These are phyloP conservation scores for Ascochyta pisi DNA, from an alignment of 2,329 filamentous ascomycete genomes.

Conservation along the genomic window DNA sequence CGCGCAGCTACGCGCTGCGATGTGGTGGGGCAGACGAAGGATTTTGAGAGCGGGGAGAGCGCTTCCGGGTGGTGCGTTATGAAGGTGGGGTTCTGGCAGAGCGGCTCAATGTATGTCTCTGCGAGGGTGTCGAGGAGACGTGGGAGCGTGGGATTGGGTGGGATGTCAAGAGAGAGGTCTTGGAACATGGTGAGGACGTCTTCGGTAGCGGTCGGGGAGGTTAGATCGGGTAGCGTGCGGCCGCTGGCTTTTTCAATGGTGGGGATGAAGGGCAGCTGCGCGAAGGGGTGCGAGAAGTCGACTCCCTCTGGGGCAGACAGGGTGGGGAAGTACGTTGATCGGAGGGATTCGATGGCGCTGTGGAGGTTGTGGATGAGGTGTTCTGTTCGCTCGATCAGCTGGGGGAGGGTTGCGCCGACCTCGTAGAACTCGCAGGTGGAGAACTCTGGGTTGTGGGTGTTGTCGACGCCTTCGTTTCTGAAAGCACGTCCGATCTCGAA, in stretches of 20 bases:
- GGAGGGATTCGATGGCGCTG: slow-evolving; percentile 55
- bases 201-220: slow-evolving; percentile 60
- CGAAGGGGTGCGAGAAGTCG: slow-evolving; percentile 66
- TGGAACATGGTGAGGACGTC: slow-evolving; percentile 65
- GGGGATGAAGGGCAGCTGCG: slow-evolving; percentile 81
- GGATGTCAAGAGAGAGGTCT: slow-evolving; percentile 57
- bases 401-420: slow-evolving; percentile 77
- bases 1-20: slow-evolving; percentile 79
- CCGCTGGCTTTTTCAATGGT: slow-evolving; percentile 74
- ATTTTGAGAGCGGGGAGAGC: slow-evolving; percentile 91
- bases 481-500: slow-evolving; percentile 95
- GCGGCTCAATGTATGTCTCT: slow-evolving; percentile 77
- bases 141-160: slow-evolving; percentile 64
- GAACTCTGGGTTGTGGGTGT: slow-evolving; percentile 95
- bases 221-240: slow-evolving; percentile 65
- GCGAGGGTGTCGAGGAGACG: slow-evolving; percentile 84
- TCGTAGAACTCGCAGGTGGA: slow-evolving; percentile 97
- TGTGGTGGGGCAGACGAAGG: slow-evolving; percentile 71
- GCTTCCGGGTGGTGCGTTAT: slow-evolving; percentile 89
- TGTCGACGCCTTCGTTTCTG: slow-evolving; percentile 78
- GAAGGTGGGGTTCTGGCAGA: slow-evolving; percentile 76
- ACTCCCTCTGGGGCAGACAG: slow-evolving; percentile 53
- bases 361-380: slow-evolving; percentile 62
- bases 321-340: slow-evolving; percentile 38
- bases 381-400: slow-evolving; percentile 79